Conservation (phyloP, 345 rosid genomes). For the Moricandia moricandioides region DNA sequence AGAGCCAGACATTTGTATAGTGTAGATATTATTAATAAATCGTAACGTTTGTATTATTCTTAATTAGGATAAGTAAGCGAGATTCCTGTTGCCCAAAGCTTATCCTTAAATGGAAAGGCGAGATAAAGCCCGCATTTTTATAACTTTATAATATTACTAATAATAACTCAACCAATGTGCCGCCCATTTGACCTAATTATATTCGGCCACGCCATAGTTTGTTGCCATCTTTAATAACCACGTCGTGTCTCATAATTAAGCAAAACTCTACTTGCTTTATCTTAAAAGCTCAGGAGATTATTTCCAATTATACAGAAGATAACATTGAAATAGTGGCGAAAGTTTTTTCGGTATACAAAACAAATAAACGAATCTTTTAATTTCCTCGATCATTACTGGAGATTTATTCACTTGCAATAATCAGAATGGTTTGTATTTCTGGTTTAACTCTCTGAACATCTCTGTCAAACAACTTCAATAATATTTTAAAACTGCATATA, state of each 20-base stretch:
- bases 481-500: background rate
- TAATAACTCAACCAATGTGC: constrained; percentile 5
- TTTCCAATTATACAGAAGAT: constrained; percentile 26
- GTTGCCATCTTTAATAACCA: constrained; percentile 21
- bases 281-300: constrained; percentile 32
- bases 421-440: background rate
- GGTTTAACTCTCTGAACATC: constrained; percentile 10
- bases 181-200: constrained; percentile 35
- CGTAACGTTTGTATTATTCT: constrained; percentile 26
- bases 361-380: constrained; percentile 22
- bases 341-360: background rate
- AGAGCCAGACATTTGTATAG: background rate
- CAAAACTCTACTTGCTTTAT: background rate
- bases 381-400: background rate
- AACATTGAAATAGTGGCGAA: constrained; percentile 7
- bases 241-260: constrained; percentile 20
- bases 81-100: constrained; percentile 29
- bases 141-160: background rate
- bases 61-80: constrained; percentile 31
- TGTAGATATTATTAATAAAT: constrained; percentile 4
- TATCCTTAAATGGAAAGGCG: constrained; percentile 37
- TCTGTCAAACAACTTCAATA: constrained; percentile 10
- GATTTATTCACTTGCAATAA: constrained; percentile 10
- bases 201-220: constrained; percentile 30
- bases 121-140: constrained; percentile 36